These are phyloP conservation scores for Phytophthora agathidicida DNA, from an alignment of 352 stramenopile genomes.

Conservation along the genomic window DNA sequence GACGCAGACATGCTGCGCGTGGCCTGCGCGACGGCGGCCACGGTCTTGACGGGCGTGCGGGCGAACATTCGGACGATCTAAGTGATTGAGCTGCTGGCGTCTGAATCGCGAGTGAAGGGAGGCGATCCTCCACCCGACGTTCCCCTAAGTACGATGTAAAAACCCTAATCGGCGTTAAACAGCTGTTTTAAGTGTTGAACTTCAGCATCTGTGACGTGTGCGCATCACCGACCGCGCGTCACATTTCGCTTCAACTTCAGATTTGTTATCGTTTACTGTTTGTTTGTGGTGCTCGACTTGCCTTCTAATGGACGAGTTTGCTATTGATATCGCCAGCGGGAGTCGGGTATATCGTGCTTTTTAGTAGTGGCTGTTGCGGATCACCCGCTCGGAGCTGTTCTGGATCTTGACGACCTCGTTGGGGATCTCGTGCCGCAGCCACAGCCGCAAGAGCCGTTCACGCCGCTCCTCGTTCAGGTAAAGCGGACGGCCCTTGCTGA, in stretches of 20 bases:
- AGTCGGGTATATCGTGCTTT: constrained; percentile 1
- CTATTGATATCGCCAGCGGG: constrained; percentile 18
- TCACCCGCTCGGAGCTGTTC: constrained; percentile 89
- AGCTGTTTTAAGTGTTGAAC: constrained; percentile 8
- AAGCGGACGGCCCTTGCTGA: constrained; percentile 82
- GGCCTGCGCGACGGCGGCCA: constrained; percentile 38
- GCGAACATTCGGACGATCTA: constrained; percentile 55
- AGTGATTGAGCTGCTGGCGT: constrained; percentile 12
- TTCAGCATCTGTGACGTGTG: constrained; percentile 9
- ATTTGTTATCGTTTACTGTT: constrained; percentile 19
- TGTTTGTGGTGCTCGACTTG: constrained; percentile 1
- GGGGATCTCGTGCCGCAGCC: constrained; percentile 82
- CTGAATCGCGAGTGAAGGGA: constrained; percentile 25
- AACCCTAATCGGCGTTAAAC: constrained; percentile 22
- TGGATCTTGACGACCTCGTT: constrained; percentile 90
- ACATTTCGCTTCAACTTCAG: constrained; percentile 15
- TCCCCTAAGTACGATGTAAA: constrained; percentile 27
- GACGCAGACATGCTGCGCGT: constrained; percentile 92
- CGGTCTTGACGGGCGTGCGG: constrained; percentile 55
- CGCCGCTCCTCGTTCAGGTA: constrained; percentile 79
- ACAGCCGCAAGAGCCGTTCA: constrained; percentile 76
- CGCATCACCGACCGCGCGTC: constrained; percentile 4
- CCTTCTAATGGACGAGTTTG: constrained; percentile 8
- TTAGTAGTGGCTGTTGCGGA: constrained; percentile 90
- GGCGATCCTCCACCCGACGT: constrained; percentile 30